phyloP scores from a whole-genome alignment of 108 stramenopile genomes.

The Aurantiochytrium sp. region DNA sequence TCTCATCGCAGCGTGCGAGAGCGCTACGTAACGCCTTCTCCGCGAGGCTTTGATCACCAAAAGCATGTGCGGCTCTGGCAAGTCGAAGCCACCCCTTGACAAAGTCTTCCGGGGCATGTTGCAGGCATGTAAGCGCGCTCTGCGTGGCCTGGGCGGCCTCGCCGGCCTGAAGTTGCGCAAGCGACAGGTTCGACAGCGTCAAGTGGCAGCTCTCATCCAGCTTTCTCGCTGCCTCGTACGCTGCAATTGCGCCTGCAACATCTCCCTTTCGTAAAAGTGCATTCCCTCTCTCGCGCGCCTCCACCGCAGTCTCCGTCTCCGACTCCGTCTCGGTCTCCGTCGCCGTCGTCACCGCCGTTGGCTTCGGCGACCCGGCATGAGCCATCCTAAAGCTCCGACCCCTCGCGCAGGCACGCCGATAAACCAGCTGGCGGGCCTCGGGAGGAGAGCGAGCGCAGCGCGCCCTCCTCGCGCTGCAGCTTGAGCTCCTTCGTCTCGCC shows the following conservation, averaged over 20 bases:
- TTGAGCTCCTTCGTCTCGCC: too few relatives aligned
- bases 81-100: background rate
- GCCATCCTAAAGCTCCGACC: too few relatives aligned
- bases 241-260: background rate
- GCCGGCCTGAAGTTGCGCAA: background rate
- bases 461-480: too few relatives aligned
- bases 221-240: background rate
- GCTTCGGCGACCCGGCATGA: too few relatives aligned
- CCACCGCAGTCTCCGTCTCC: too few relatives aligned
- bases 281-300: background rate
- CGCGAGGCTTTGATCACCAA: background rate
- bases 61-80: background rate
- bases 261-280: background rate
- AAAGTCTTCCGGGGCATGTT: background rate
- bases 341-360: too few relatives aligned
- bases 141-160: background rate
- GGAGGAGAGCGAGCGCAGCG: too few relatives aligned
- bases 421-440: too few relatives aligned
- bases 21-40: background rate
- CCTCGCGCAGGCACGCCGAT: too few relatives aligned
- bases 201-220: background rate
- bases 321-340: too few relatives aligned
- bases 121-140: background rate
- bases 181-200: slow-evolving; percentile 6
- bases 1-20: background rate